Evolutionary conservation across 805 yeast species (phyloP), one percentile per base, ranked within the genome.

Genomic region (Candida xyloterini): DNA sequence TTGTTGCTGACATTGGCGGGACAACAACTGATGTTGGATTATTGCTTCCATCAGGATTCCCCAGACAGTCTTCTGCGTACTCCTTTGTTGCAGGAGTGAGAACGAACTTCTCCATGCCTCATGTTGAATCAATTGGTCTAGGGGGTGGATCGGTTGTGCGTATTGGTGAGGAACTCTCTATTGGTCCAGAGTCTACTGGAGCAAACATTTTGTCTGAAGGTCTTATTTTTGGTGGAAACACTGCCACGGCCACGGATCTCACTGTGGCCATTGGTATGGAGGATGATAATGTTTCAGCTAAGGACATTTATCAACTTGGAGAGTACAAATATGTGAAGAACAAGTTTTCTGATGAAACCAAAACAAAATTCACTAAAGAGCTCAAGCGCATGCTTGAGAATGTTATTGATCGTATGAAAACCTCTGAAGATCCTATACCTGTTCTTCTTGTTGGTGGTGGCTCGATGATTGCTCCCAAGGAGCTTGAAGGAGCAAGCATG

Each of bases 381-480:
- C 33, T 43, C 3, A 59, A 57, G 41, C 22, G 11, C 10, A 63
- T 57, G 51, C 46, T 70, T 2, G 74, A 68, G 41, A 43, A 25
- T 9, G 62, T 67, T 5, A 62, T 72, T 36, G 77, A 72, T 48
- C 45, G 65, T 27, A 68, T 71, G 66, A 68, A 66, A 47, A 70
- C 74, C 2, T 59, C 60, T 18, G 68, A 70, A 3, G 73, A 66
- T 5, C 47, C 44, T n/a, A 47, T 70, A 7, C 68, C 73, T 0
- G 70, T 71, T 1, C 35, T 72, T 7, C 51, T 67, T 6, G 76
- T 72, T 28, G 76, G 76, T 27, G 76, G 77, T 29, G 76, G 76
- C 5, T 70, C 76, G 2, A 60, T 72, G 42, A 65, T 72, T 36
- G 64, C 64, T 9, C 68, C 71, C 4, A 44, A 50, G 10, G 30